phyloP scores from a whole-genome alignment of 2,329 filamentous ascomycete genomes.

The Epichloe sylvatica region DNA sequence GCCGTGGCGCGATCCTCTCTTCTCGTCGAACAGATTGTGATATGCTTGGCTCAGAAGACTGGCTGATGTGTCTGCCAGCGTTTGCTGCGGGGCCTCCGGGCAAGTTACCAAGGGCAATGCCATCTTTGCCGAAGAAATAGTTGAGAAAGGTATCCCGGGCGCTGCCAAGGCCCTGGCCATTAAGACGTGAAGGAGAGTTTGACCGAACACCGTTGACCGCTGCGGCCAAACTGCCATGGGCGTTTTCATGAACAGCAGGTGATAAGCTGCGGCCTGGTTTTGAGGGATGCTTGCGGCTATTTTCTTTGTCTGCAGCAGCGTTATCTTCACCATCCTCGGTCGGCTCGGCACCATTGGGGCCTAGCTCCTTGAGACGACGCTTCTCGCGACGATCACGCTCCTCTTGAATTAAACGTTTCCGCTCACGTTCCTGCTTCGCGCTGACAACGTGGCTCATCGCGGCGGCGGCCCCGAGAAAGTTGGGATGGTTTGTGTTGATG shows the following conservation, averaged over 20 bases:
- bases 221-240: constrained; percentile 43
- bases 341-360: constrained; percentile 60
- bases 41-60: constrained; percentile 67
- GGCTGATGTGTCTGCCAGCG: constrained; percentile 54
- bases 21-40: constrained; percentile 70
- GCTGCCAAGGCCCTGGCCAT: constrained; percentile 43
- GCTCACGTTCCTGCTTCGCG: constrained; percentile 87
- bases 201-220: constrained; percentile 47
- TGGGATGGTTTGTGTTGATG: constrained; percentile 98
- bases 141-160: constrained; percentile 87
- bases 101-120: constrained; percentile 30
- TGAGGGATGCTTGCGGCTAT: constrained; percentile 19
- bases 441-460: constrained; percentile 96
- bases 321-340: constrained; percentile 52
- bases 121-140: constrained; percentile 98
- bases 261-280: constrained; percentile 62
- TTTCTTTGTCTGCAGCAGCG: constrained; percentile 35
- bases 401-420: constrained; percentile 63
- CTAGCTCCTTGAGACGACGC: constrained; percentile 69
- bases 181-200: constrained; percentile 37
- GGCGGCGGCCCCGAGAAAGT: constrained; percentile 90
- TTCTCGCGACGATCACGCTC: constrained; percentile 78
- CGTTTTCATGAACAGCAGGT: constrained; percentile 60
- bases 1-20: constrained; percentile 40
- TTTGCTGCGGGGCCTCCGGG: constrained; percentile 18